A percentile compares a stretch with the other conserved stretches of the same genome.
These are phyloP conservation scores for Tuber calosporum DNA, from an alignment of 495 filamentous ascomycete genomes.

Conservation along the genomic window DNA sequence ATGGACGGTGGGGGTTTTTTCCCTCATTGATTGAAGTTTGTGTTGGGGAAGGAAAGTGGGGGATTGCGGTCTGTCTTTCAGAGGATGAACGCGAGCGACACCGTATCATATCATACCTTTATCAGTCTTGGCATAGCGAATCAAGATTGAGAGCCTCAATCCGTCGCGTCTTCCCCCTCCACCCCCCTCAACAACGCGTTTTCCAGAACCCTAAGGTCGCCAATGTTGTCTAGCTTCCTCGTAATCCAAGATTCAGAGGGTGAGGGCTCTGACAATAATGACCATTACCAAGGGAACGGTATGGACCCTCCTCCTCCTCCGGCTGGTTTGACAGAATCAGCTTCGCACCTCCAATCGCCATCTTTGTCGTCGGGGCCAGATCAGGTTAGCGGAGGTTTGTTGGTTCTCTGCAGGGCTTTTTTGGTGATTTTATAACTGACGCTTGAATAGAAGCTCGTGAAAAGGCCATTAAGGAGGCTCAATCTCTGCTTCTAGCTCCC, in stretches of 20 bases:
- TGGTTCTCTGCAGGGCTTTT: background rate
- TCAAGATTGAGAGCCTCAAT: background rate
- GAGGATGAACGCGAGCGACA: background rate
- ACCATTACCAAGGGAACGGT: background rate
- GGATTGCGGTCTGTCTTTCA: background rate
- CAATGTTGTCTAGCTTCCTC: background rate
- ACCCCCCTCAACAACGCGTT: background rate
- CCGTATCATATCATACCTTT: background rate
- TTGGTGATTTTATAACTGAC: background rate
- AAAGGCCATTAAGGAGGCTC: slow-evolving; percentile 30
- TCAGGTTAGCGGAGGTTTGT: slow-evolving; percentile 9
- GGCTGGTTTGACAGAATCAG: background rate
- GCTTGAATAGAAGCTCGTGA: slow-evolving; percentile 15
- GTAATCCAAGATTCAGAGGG: background rate
- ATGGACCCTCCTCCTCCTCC: background rate
- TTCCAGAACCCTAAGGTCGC: background rate
- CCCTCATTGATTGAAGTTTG: background rate
- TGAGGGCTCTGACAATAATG: background rate
- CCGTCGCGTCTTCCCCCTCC: background rate
- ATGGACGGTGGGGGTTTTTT: background rate
- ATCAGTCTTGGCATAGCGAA: background rate
- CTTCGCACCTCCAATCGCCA: background rate
- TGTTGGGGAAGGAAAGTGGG: background rate
- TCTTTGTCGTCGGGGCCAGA: background rate
- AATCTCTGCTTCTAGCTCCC: slow-evolving; percentile 28